Base-by-base conservation (phyloP, 2,329 filamentous ascomycete species). In the Paraconiothyrium sp. region DNA sequence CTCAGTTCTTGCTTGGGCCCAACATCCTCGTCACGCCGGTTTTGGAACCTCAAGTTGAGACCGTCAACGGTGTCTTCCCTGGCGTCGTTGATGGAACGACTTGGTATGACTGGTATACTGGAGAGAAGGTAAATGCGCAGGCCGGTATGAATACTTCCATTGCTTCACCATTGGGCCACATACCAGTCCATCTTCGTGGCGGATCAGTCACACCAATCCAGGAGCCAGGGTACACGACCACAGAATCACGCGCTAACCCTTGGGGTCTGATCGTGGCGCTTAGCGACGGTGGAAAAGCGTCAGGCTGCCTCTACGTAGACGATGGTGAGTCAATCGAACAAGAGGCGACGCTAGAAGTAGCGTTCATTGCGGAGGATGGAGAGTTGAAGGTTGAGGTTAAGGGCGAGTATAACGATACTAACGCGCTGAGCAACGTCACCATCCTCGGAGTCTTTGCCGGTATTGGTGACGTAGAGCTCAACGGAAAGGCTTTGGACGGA, bases 41-140 rank as follows among this genome's bases (percentile, higher is more conserved):
- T 0, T 84, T 93, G 1, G 85, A 83, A 3, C 88, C 88, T 64
- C 88, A 86, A 8, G 85, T 86, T 20, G 85, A 80, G 0, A 84
- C 83, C 1, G 90, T 92, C 8, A 80, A 86, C 30, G 90, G 88
- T 32, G 85, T 92, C 3, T 93, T 93, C 75, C 91, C 91, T 0
- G 90, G 90, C 7, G 76, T 88, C 1, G 83, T 83, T 1, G 77
- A 84, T 0, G 88, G 82, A 27, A 85, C 87, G 44, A 76, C 88
- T 2, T 94, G 90, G 89, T 94, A 93, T 70, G 91, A 94, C 74
- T 94, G 90, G 90, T 93, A 93, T 76, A 90, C 85, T n/a, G 86
- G 88, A 54, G 83, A 82, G 0, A 82, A 82, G 0, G 81, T 92
- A 3, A 71, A 80, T 16, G 84, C 82, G 0, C 63, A 80, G 30